Base-by-base conservation (phyloP, 257 asterid species). In the Plectranthus barbatus region DNA sequence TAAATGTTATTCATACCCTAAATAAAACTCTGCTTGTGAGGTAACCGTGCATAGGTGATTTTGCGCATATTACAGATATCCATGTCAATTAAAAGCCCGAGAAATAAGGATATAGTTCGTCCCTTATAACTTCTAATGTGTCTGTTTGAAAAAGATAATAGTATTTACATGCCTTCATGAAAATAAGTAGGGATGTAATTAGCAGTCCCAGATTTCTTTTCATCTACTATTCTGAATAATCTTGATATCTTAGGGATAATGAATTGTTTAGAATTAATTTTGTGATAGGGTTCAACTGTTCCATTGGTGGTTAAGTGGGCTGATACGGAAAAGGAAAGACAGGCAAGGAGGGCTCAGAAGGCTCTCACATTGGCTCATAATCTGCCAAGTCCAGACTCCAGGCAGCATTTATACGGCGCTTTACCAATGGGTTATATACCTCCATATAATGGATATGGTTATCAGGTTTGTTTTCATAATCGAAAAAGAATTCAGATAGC, bases 221-320 rank as follows among this genome's bases (percentile, higher is more conserved):
- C 10, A 49, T 7, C 7, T 45, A 17, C 42, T 45, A 48, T 37
- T 56, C 4, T 51, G 62, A 41, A 40, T 55, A 17, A 44, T 14
- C 57, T 17, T 39, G 17, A 41, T 31, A 44, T n/a, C 23, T 3
- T 17, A 54, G 36, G 48, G 56, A 11, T 5, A 29, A 18, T 49
- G 51, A 47, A 23, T 40, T 62, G 62, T 53, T 54, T 39, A 41
- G 71, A 45, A 61, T 66, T 67, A 42, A 67, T 53, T 15, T 40
- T 66, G n/a, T 63, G 31, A 59, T 64, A 90, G 99, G 97, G 94
- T 69, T 84, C 96, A 36, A 75, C 86, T 48, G 90, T 93, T 71
- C 96, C 96, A 19, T 81, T 93, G 85, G 99, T 93, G 76, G 96
- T 93, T 68, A 93, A 93, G 79, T 90, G 99, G 99, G 99, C 99